These are phyloP conservation scores for Fusarium lateritium DNA, from an alignment of 2,329 filamentous ascomycete species.

Conservation along the genomic window DNA sequence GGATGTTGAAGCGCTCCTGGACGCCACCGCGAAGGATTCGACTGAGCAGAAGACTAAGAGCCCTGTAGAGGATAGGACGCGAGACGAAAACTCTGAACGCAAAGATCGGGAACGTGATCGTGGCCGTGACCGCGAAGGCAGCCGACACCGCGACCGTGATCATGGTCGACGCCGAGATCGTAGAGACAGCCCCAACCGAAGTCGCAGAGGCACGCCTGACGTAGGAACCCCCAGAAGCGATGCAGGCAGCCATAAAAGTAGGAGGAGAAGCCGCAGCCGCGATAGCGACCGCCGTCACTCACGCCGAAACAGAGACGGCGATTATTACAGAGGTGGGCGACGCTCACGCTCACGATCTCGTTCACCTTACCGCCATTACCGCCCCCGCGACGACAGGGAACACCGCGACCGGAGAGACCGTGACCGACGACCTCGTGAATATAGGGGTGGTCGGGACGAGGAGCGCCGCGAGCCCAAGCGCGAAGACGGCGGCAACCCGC, in stretches of 20 bases:
- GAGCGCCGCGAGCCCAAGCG: slow-evolving; percentile 59
- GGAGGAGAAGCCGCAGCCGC: slow-evolving; percentile 83
- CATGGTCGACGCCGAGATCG: slow-evolving; percentile 62
- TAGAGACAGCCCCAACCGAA: slow-evolving; percentile 69
- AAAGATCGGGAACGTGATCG: slow-evolving; percentile 71
- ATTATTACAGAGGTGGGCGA: slow-evolving; percentile 72
- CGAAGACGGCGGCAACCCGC: slow-evolving; percentile 71
- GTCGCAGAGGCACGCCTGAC: slow-evolving; percentile 65
- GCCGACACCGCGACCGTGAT: slow-evolving; percentile 69
- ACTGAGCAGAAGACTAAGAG: slow-evolving; percentile 63
- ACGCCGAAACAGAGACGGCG: slow-evolving; percentile 81
- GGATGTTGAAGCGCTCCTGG: slow-evolving; percentile 92
- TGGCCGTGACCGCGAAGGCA: slow-evolving; percentile 68
- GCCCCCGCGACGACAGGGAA: slow-evolving; percentile 68
- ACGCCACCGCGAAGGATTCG: slow-evolving; percentile 80
- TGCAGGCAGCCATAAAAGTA: slow-evolving; percentile 84
- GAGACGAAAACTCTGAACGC: slow-evolving; percentile 59
- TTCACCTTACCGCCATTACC: slow-evolving; percentile 75
- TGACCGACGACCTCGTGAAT: slow-evolving; percentile 67
- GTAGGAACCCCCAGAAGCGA: slow-evolving; percentile 81
- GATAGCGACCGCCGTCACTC: slow-evolving; percentile 82
- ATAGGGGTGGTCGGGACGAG: slow-evolving; percentile 69
- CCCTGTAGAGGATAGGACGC: slow-evolving; percentile 68
- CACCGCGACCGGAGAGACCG: slow-evolving; percentile 66
- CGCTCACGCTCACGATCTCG: slow-evolving; percentile 79